Evolutionary conservation across 495 filamentous ascomycete species (phyloP), one percentile per base, ranked within the genome.

Genomic region (Pseudevernia furfuracea): DNA sequence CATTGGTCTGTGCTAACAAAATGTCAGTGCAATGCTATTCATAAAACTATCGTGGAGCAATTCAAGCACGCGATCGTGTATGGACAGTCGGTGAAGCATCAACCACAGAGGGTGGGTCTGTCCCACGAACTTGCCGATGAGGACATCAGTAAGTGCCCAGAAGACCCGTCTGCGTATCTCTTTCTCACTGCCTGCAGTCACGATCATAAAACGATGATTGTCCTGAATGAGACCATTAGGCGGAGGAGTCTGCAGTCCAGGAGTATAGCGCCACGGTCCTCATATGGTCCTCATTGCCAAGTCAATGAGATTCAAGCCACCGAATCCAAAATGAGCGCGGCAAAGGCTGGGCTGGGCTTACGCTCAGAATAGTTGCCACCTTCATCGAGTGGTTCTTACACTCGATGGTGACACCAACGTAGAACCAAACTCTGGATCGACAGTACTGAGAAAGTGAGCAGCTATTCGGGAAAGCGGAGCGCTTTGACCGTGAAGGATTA

Each of bases 61-160:
- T 98, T 98, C 83, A 94, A 91, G 79, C 81, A 85, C 41, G 94
- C 94, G 23, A 87, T 98, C 75, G 94, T 98, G 56, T 98, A 97
- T 76, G 94, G 94, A 59, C 91, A 91, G 70, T 96, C 92, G 48
- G 94, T 98, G 44, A 97, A 96, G 82, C 94, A 98, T 79, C 94
- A 98, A 77, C 94, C 94, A 66, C 95, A 97, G 78, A 84, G 91
- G 66, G 94, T 98, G 65, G 94, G 94, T 62, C 82, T 98, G 64
- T 77, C 85, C 28, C 94, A 98, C 75, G 90, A 96, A 80, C 81
- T 98, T 70, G 89, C 84, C 57, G 94, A 98, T 76, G 94, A 97
- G 77, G 94, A 98, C 78, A 96, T 98, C 75, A 89, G 93, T 96
- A 82, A 78, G 87, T 84, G 60, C 59, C 59, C 59, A 58, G 38